Evolutionary conservation across 768 basidiomycete genomes (phyloP).

Genomic region (Leccinum subtestaceum): DNA sequence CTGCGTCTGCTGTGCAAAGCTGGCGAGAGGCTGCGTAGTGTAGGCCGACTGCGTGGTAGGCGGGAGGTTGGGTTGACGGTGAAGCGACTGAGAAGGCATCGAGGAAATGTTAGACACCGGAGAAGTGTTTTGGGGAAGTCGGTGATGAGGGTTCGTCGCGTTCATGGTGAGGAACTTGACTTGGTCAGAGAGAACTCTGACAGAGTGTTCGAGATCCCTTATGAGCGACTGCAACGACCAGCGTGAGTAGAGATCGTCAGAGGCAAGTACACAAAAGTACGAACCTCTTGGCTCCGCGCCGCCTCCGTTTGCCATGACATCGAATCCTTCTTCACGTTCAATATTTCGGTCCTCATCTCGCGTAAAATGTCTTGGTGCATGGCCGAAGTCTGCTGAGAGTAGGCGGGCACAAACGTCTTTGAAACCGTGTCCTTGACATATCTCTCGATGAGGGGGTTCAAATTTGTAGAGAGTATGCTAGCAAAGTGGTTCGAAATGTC

Average conservation of each 20-base stretch:
- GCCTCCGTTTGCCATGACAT: slow-evolving; percentile 80
- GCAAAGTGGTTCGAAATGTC: slow-evolving; percentile 78
- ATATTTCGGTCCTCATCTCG: slow-evolving; percentile 72
- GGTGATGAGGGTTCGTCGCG: slow-evolving; percentile 37
- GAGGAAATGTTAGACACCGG: slow-evolving; percentile 35
- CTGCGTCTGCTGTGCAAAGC: slow-evolving; percentile 34
- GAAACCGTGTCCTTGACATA: slow-evolving; percentile 78
- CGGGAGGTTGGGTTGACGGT: slow-evolving; percentile 34
- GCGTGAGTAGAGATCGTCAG: slow-evolving; percentile 9
- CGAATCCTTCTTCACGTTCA: slow-evolving; percentile 75
- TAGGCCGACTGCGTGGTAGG: slow-evolving; percentile 37
- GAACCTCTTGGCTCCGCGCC: slow-evolving; percentile 74
- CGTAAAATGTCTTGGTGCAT: slow-evolving; percentile 80
- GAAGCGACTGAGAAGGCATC: slow-evolving; percentile 36
- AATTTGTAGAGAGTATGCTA: slow-evolving; percentile 63
- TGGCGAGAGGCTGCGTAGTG: slow-evolving; percentile 31
- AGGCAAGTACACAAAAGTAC: not conserved
- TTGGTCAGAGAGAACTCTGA: slow-evolving; percentile 74
- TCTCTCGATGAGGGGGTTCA: slow-evolving; percentile 75
- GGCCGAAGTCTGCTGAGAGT: slow-evolving; percentile 66
- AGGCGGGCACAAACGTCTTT: slow-evolving; percentile 72
- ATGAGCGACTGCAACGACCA: slow-evolving; percentile 54
- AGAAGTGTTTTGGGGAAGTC: slow-evolving; percentile 32
- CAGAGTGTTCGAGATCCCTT: slow-evolving; percentile 76
- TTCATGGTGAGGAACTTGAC: slow-evolving; percentile 76